Percentiles rank a stretch among this genome's conserved stretches.
Conservation (phyloP, 2,329 filamentous ascomycete species). For the Fusarium euwallaceae region DNA sequence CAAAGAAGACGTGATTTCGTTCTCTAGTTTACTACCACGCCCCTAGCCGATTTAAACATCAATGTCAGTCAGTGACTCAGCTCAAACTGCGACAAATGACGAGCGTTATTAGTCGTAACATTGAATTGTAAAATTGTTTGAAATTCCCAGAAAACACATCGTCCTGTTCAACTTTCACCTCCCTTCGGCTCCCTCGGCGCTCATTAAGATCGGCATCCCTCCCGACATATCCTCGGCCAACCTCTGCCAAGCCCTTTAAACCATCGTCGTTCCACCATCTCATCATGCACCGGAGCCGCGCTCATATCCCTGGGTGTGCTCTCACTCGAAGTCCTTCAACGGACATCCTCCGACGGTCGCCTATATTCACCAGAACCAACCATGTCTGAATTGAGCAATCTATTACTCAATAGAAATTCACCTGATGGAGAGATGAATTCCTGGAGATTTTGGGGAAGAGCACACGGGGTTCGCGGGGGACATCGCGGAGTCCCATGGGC, state of each 20-base stretch:
- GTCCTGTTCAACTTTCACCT: not conserved
- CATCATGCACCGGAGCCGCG: not conserved
- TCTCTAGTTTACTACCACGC: not conserved
- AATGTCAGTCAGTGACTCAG: too few relatives aligned
- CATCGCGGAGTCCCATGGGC: constrained; percentile 22
- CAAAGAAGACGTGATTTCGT: not conserved
- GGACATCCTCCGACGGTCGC: not conserved
- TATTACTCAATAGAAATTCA: constrained; percentile 32
- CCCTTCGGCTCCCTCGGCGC: not conserved
- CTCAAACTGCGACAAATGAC: not conserved
- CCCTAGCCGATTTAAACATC: too few relatives aligned
- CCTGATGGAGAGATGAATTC: not conserved
- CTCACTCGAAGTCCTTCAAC: not conserved
- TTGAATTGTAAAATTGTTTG: not conserved
- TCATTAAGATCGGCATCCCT: not conserved
- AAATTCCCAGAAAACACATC: not conserved
- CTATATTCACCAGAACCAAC: not conserved
- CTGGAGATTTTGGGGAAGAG: constrained; percentile 18
- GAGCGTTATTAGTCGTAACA: not conserved
- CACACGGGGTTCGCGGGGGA: constrained; percentile 27
- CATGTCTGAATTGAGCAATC: not conserved
- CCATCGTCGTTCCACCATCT: constrained; percentile 3
- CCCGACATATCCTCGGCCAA: not conserved
- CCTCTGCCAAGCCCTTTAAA: not conserved
- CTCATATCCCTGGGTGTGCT: not conserved